Evolutionary conservation across 495 filamentous ascomycete species (phyloP), one percentile per base, ranked within the genome.

Genomic region (Elaphomyces granulatus): DNA sequence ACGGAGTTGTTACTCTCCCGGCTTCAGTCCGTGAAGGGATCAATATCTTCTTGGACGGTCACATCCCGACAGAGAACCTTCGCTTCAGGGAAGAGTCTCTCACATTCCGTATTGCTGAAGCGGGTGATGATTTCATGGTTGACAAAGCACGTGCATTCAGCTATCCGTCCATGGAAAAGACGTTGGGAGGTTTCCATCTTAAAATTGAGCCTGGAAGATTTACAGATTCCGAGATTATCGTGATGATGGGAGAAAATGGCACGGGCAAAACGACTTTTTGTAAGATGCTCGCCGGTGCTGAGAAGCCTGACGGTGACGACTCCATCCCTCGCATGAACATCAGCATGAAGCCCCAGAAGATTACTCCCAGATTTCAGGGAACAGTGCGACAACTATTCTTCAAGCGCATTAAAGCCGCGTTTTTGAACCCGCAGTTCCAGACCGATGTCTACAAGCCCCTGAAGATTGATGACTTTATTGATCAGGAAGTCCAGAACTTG

Each of bases 181-280:
- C 86, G 0, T 70, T 96, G 8, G 92, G 87, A 39, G 72, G 68
- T 49, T 98, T 98, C 74, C 77, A 86, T 51, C 75, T 98, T 34
- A 70, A 56, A 30, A 72, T 98, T 41, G 82, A 96, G 14, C 32
- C 71, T 6, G 92, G 92, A 41, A 65, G 76, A 38, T 98, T 98
- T 61, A 95, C 90, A 3, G 87, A 98, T 53, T 96, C 90, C 2
- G 90, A 98, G 49, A 98, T 98, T 47, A 72, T 98, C 34, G 90
- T 98, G 54, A 93, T 96, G 87, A 96, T 98, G 90, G 90, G 90
- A 42, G 92, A 96, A 64, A 96, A 92, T 58, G 86, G 84, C 57
- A 93, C 86, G 8, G 81, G 83, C 50, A 92, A 95, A 69, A 96
- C 90, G 2, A 98, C 90, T 12, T 98, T 98, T 78, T 96, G 92